Base-by-base conservation (phyloP, 2,329 filamentous ascomycete genomes). In the Fusarium euwallaceae region DNA sequence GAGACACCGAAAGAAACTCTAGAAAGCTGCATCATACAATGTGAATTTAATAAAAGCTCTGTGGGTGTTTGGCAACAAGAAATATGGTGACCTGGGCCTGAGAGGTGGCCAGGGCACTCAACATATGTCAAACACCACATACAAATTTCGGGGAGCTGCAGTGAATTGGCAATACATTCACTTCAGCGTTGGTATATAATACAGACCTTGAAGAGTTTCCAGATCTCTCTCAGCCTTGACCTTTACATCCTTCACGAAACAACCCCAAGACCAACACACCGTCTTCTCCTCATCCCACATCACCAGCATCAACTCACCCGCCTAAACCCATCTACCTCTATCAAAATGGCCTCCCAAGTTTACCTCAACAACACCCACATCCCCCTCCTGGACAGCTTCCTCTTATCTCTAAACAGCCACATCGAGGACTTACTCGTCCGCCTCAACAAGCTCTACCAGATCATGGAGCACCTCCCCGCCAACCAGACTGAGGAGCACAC, bases 361-460 rank as follows among this genome's bases (percentile, higher is more conserved):
- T 22, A 32, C 8, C 14, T 64, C 39, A 17, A 36, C 22, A 4
- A 32, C 5, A 10, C 41, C 11, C 58, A 69, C 6, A 16, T 69
- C 4, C 45, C 60, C 10, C 60, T 72, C 12, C 32, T 72, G 4
- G 37, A 60, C 41, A 51, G 34, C 36, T 58, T 72, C 6, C 34
- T 72, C 20, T 16, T 14, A 2, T 17, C 12, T 1, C 34, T 72
- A 8, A 37, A 66, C 17, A 12, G 9, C 12, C 64, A 43, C 20
- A 51, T 62, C 6, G 48, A 72, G 1, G 58, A 69, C 3, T 43
- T 72, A 4, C 29, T 63, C 22, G n/a, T 62, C 16, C 56, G 43
- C 2, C 61, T 72, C 32, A 55, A 51, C 10, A 62, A 59, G 10
- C 51, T 72, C 6, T 41, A 24, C 10, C 69, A 72, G 37, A 11